Base-by-base conservation (phyloP, 208 protist species). In the Hexamita inflata region DNA sequence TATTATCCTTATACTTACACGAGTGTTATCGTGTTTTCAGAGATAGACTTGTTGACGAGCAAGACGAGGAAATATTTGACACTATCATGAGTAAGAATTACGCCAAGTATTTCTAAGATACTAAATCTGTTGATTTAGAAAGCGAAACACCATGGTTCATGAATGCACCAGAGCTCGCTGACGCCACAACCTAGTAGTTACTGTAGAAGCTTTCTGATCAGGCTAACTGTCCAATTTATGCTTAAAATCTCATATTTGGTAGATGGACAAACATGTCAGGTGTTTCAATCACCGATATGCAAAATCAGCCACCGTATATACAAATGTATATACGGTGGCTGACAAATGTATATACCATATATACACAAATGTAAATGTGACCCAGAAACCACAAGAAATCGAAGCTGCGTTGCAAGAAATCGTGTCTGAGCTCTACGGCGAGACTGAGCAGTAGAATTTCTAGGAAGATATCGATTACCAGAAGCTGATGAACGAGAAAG, bases 341-440 rank as follows among this genome's bases (percentile, higher is more conserved):
- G n/a, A n/a, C n/a, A n/a, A n/a, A n/a, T n/a, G n/a, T n/a, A n/a
- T n/a, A n/a, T n/a, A n/a, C n/a, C n/a, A n/a, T n/a, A n/a, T n/a
- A n/a, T n/a, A n/a, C n/a, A 4, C 45, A 53, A 24, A 53, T 53
- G 19, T 24, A 53, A 53, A 53, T 53, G 11, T 53, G 4, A 53
- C 4, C 45, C 4, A 53, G 4, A 53, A 53, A 4, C 11, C 4
- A 24, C 11, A 53, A 84, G 15, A 80, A 86, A 34, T 86, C 82
- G 30, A 85, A 82, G 13, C 85, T 83, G 19, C 85, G 88, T 57
- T 90, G 95, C 59, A 85, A 92, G 80, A 82, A 96, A 0, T 92
- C 96, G 49, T 83, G 96, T 53, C 96, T 97, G 80, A 88, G 89
- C 11, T 93, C 93, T 81, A 92, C 94, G 4, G 79, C 96, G 28